phyloP scores from a whole-genome alignment of 495 filamentous ascomycete genomes.

The Podospora appendiculata region DNA sequence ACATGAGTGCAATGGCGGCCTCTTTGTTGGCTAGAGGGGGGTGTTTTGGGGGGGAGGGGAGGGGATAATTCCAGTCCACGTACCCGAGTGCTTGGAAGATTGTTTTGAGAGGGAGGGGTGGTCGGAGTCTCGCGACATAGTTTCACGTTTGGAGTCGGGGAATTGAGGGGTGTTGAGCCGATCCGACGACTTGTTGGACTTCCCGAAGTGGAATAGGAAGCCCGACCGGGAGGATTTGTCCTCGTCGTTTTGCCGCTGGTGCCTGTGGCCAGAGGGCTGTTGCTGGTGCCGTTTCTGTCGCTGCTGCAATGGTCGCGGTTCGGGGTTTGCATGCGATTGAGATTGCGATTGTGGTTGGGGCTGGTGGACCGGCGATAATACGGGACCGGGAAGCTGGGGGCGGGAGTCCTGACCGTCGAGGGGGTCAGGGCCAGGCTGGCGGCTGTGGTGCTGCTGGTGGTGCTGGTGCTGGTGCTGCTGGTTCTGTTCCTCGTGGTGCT shows the following conservation, averaged over 20 bases:
- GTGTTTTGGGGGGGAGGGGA: not conserved
- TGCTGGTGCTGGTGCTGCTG: slow-evolving; percentile 5
- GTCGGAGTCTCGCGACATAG: slow-evolving; percentile 36
- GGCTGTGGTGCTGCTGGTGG: slow-evolving; percentile 7
- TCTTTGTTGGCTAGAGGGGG: too few species aligned
- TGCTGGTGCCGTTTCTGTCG: slow-evolving; percentile 6
- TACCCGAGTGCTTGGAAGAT: slow-evolving; percentile 40
- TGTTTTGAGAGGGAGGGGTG: slow-evolving; percentile 32
- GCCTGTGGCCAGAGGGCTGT: slow-evolving; percentile 12
- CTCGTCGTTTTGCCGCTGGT: slow-evolving; percentile 19
- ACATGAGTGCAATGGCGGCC: too few species aligned
- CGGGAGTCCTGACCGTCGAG: slow-evolving; percentile 5
- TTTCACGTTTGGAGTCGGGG: slow-evolving; percentile 29
- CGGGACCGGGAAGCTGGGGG: slow-evolving; percentile 13
- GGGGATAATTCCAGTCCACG: slow-evolving; percentile 7
- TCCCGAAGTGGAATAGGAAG: slow-evolving; percentile 41
- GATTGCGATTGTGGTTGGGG: not conserved
- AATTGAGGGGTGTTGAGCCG: slow-evolving; percentile 28
- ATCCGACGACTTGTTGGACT: slow-evolving; percentile 30
- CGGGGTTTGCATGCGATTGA: not conserved
- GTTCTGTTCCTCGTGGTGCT: slow-evolving; percentile 2
- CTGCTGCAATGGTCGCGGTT: slow-evolving; percentile 3
- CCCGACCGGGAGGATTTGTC: slow-evolving; percentile 28
- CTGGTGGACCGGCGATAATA: slow-evolving; percentile 8
- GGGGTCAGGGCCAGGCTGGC: slow-evolving; percentile 1